phyloP scores from a whole-genome alignment of 345 rosid species.

The Turnera subulata region DNA sequence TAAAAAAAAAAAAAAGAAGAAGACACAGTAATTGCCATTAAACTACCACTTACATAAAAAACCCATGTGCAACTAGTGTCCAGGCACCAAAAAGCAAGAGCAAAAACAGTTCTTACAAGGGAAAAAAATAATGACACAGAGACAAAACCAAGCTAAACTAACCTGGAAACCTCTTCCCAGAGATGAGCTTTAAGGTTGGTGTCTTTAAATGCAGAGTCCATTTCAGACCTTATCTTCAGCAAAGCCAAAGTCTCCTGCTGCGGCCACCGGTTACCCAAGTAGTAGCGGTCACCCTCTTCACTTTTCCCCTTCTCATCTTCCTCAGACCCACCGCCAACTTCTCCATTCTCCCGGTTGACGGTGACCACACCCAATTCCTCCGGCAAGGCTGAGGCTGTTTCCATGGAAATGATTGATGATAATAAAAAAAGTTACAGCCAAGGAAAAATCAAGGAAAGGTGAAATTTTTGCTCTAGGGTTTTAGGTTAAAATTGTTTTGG shows the following conservation, averaged over 20 bases:
- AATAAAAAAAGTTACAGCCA: conserved; percentile 22
- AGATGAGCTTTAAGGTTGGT: conserved; percentile 22
- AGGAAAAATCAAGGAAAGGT: conserved; percentile 13
- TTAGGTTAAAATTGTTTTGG: conserved; percentile 9
- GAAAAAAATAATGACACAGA: conserved; percentile 26
- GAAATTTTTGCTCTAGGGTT: conserved; percentile 18
- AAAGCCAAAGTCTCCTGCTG: conserved; percentile 27
- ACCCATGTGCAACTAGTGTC: too few relatives aligned
- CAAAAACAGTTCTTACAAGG: conserved; percentile 29
- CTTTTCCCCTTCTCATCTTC: conserved; percentile 22
- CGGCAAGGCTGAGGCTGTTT: conserved; percentile 31
- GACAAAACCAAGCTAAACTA: neutral
- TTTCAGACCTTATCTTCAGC: conserved; percentile 31
- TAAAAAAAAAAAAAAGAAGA: too few relatives aligned
- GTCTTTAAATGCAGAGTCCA: conserved; percentile 29
- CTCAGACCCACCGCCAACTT: conserved; percentile 2
- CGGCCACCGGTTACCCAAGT: conserved; percentile 27
- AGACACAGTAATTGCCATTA: neutral
- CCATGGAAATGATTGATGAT: conserved; percentile 26
- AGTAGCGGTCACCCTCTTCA: conserved; percentile 40
- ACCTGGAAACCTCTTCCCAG: conserved; percentile 33
- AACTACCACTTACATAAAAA: neutral
- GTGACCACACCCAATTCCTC: conserved; percentile 18
- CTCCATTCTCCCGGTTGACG: conserved; percentile 17
- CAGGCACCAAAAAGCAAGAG: conserved; percentile 20